Percentiles rank a stretch among this genome's conserved stretches.
phyloP scores from a whole-genome alignment of 805 yeast species.

The Candida manassasensis region DNA sequence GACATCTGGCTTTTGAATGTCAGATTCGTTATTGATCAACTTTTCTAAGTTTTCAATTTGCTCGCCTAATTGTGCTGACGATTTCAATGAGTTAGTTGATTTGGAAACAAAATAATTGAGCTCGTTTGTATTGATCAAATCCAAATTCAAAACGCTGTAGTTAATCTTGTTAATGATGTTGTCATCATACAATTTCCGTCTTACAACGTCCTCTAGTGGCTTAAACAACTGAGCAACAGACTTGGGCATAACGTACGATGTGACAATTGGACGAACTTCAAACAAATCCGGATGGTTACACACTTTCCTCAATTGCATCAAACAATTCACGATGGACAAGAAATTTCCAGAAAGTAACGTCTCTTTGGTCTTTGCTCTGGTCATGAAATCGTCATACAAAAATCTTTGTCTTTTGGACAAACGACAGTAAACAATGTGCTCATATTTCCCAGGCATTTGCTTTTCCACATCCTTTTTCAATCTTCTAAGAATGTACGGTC shows the following conservation, averaged over 20 bases:
- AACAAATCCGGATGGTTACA: slow-evolving; percentile 95
- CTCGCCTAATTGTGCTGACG: slow-evolving; percentile 41
- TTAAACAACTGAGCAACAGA: slow-evolving; percentile 54
- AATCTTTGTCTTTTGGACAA: slow-evolving; percentile 88
- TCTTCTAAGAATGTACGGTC: slow-evolving; percentile 89
- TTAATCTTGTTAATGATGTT: slow-evolving; percentile 29
- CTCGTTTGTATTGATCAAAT: slow-evolving; percentile 44
- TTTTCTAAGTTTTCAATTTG: slow-evolving; percentile 42
- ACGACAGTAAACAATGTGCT: slow-evolving; percentile 89
- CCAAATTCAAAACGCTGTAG: slow-evolving; percentile 56
- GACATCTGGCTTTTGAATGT: slow-evolving; percentile 9
- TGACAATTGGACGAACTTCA: slow-evolving; percentile 90
- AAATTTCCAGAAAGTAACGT: slow-evolving; percentile 93
- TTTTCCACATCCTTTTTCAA: slow-evolving; percentile 95
- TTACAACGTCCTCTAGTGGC: slow-evolving; percentile 32
- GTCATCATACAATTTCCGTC: slow-evolving; percentile 18
- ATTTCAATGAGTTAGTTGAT: slow-evolving; percentile 41
- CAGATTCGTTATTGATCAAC: slow-evolving; percentile 18
- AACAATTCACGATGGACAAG: slow-evolving; percentile 88
- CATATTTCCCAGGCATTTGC: slow-evolving; percentile 98
- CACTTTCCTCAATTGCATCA: slow-evolving; percentile 96
- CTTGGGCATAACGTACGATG: slow-evolving; percentile 74
- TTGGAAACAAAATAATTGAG: slow-evolving; percentile 44
- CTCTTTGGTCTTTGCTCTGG: slow-evolving; percentile 91
- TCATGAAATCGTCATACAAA: slow-evolving; percentile 94